Percentiles rank a stretch among this genome's conserved stretches.
These are phyloP conservation scores for Boletus bicolor DNA, from an alignment of 768 basidiomycete genomes.

Conservation along the genomic window DNA sequence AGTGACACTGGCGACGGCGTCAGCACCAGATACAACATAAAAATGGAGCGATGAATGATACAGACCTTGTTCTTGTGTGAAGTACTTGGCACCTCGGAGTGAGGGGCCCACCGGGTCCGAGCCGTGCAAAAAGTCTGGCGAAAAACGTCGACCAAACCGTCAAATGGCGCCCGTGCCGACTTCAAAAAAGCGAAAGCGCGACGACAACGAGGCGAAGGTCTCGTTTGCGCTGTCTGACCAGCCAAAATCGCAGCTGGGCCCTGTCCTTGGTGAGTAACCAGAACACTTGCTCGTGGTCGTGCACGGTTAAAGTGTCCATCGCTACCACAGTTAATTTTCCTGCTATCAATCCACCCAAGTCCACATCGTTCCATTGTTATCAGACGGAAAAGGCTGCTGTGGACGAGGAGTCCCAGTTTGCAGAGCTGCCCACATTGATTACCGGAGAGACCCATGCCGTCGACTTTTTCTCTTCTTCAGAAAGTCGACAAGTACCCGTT, in stretches of 20 bases:
- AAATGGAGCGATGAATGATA: slow-evolving; percentile 6
- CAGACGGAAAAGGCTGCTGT: slow-evolving; percentile 32
- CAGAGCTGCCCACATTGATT: slow-evolving; percentile 41
- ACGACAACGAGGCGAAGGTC: slow-evolving; percentile 32
- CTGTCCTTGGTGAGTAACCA: slow-evolving; percentile 47
- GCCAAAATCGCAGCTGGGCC: slow-evolving; percentile 41
- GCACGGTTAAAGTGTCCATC: slow-evolving; percentile 10
- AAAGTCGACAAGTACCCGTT: slow-evolving; percentile 45
- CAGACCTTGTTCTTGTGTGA: slow-evolving; percentile 24
- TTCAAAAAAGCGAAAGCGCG: slow-evolving; percentile 52
- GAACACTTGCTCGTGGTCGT: slow-evolving; percentile 26
- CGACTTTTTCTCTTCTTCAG: slow-evolving; percentile 72
- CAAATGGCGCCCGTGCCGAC: slow-evolving; percentile 22
- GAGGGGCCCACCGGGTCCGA: not conserved
- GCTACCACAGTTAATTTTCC: slow-evolving; percentile 58
- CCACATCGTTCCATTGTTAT: slow-evolving; percentile 64
- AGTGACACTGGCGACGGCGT: slow-evolving; percentile 10
- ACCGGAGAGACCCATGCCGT: slow-evolving; percentile 83
- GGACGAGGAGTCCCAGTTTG: slow-evolving; percentile 31
- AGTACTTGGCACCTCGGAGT: slow-evolving; percentile 6
- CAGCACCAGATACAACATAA: slow-evolving; percentile 9
- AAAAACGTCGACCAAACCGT: slow-evolving; percentile 15
- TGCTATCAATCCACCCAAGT: slow-evolving; percentile 52
- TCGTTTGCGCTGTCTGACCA: slow-evolving; percentile 37
- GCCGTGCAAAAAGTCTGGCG: slow-evolving; percentile 2